phyloP scores from a whole-genome alignment of 2,329 filamentous ascomycete genomes.

The Fusarium sp. region DNA sequence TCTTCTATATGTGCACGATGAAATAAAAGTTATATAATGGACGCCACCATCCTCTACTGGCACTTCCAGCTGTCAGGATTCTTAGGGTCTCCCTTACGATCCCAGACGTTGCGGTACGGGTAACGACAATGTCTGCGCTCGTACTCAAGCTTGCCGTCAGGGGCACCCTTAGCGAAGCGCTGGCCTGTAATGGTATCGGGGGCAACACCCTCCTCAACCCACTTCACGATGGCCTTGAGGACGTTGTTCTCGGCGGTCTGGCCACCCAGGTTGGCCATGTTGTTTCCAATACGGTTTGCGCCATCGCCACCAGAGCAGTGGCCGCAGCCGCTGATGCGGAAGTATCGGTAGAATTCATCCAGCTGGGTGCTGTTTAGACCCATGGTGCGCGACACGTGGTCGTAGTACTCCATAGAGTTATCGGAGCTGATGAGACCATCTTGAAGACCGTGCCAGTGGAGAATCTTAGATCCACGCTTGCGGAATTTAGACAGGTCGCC shows the following conservation, averaged over 20 bases:
- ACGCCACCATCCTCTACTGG: neutral
- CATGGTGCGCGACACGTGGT: constrained; percentile 44
- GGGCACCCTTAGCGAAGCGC: constrained; percentile 37
- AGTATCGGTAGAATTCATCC: constrained; percentile 64
- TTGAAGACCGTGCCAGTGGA: constrained; percentile 59
- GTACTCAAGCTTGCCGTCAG: constrained; percentile 22
- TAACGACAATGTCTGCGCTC: constrained; percentile 35
- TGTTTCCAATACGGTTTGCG: constrained; percentile 52
- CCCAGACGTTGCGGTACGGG: constrained; percentile 23
- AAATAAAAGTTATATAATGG: constrained; percentile 10
- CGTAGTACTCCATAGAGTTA: constrained; percentile 45
- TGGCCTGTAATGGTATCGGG: constrained; percentile 56
- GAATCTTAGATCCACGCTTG: constrained; percentile 56
- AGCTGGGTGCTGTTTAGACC: constrained; percentile 46
- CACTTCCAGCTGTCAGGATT: constrained; percentile 28
- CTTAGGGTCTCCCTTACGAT: constrained; percentile 9
- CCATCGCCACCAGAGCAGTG: constrained; percentile 62
- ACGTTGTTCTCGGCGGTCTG: constrained; percentile 57
- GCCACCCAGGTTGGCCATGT: constrained; percentile 31
- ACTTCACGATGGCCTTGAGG: constrained; percentile 60
- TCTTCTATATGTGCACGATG: constrained; percentile 8
- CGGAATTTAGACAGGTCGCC: constrained; percentile 55
- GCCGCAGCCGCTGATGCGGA: constrained; percentile 61
- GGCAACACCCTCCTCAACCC: constrained; percentile 59
- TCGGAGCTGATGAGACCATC: constrained; percentile 37